A percentile compares a stretch with the other conserved stretches of the same genome.
phyloP scores from a whole-genome alignment of 2,329 filamentous ascomycete species.

The Neophaeococcomyces aloes region DNA sequence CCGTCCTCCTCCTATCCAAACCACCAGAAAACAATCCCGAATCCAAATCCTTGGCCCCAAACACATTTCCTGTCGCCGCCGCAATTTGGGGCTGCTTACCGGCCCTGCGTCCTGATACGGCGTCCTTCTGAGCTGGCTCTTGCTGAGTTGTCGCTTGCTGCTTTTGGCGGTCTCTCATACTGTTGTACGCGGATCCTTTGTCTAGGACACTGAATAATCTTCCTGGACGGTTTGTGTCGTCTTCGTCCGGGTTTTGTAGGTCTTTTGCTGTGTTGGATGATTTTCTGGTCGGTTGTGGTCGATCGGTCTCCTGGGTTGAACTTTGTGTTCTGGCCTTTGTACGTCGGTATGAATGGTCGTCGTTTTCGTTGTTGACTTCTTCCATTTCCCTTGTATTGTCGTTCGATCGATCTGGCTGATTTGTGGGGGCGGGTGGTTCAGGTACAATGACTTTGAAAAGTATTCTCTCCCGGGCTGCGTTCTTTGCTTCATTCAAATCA shows the following conservation, averaged over 20 bases:
- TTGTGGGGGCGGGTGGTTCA: not conserved
- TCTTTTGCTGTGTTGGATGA: no score
- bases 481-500: constrained; percentile 64
- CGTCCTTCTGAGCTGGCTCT: not conserved
- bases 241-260: no score
- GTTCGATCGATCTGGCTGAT: not conserved
- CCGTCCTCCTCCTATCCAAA: constrained; percentile 1
- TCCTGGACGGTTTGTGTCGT: no score
- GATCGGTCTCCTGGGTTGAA: not conserved
- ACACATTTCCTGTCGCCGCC: not conserved
- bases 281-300: no score
- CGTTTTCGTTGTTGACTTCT: not conserved
- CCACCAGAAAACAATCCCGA: constrained; percentile 1
- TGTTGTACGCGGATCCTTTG: no score
- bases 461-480: constrained; percentile 38
- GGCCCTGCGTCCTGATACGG: not conserved
- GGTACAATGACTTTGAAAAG: not conserved
- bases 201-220: no score
- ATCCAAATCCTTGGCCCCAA: constrained; percentile 8
- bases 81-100: not conserved
- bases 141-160: no score
- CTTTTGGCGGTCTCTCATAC: no score
- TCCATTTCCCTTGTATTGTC: constrained; percentile 1
- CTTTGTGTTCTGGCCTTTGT: not conserved
- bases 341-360: not conserved